These are phyloP conservation scores for Saturnispora serradocipensis DNA, from an alignment of 805 yeast species.

Conservation along the genomic window DNA sequence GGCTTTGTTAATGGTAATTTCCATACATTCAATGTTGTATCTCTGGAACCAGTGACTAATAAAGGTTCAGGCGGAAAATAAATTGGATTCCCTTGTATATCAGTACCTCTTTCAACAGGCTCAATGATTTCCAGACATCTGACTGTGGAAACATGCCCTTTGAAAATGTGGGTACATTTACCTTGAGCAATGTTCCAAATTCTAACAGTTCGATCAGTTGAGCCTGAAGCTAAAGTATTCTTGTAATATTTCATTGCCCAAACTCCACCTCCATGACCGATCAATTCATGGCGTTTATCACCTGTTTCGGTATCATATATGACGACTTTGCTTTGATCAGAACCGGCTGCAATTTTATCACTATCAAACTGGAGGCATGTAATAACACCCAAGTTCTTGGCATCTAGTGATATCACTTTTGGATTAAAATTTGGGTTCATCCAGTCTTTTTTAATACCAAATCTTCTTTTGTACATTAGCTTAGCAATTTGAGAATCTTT, in stretches of 20 bases:
- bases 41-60: conserved; percentile 81
- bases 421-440: conserved; percentile 66
- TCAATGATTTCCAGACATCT: conserved; percentile 79
- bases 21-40: conserved; percentile 74
- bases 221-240: conserved; percentile 81
- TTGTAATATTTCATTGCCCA: conserved; percentile 93
- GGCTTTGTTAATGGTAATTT: conserved; percentile 45
- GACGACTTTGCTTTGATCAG: conserved; percentile 76
- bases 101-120: conserved; percentile 55
- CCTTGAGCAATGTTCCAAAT: conserved; percentile 87
- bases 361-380: conserved; percentile 93
- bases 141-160: conserved; percentile 89
- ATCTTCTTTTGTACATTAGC: conserved; percentile 49
- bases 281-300: conserved; percentile 45
- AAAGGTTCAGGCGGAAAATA: conserved; percentile 56
- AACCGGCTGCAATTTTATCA: conserved; percentile 84
- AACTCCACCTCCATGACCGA: conserved; percentile 96
- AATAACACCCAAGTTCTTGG: conserved; percentile 64
- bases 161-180: conserved; percentile 80
- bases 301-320: conserved; percentile 77
- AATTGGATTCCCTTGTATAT: conserved; percentile 47
- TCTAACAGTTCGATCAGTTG: conserved; percentile 89
- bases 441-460: conserved; percentile 64
- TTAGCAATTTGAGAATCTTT: conserved; percentile 15
- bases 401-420: conserved; percentile 56